Evolutionary conservation across 2,329 filamentous ascomycete species (phyloP), one percentile per base, ranked within the genome.

Genomic region (Leptographium lundbergii): DNA sequence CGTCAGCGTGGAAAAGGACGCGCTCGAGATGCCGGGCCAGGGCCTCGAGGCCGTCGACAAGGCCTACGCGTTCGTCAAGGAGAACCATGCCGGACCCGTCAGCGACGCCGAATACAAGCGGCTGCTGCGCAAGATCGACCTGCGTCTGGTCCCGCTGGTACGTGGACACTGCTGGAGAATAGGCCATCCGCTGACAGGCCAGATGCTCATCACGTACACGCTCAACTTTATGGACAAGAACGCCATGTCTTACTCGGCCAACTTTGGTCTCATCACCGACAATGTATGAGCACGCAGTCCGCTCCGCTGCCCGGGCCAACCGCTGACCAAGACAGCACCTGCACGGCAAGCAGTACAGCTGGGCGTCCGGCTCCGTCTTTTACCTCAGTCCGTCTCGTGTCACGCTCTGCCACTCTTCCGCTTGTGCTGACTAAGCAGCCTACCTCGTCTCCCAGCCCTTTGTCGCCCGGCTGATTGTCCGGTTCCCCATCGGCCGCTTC

Each of bases 401-500:
- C 42, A n/a, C n/a, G n/a, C n/a, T n/a, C n/a, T n/a, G n/a, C n/a
- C n/a, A n/a, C 42, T 45, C 19, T 7, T 42, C 39, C 19, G 14
- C 17, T 39, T 19, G 5, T 19, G 17, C 42, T 45, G 36, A 39
- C 36, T 39, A 39, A 39, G 36, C 36, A 56, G 51, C 51, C 34
- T 59, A 58, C 48, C 24, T 59, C n/a, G 54, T 61, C 13, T 59
- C 57, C 2, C 54, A 59, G 36, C 56, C 56, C 6, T 17, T 58
- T 19, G 56, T 56, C 24, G 66, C 66, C n/a, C 64, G 60, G 22
- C 59, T 71, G 0, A 63, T 72, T n/a, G 69, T 71, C 59, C 65
- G 63, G n/a, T 67, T 72, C 45, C 70, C 71, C 9, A 65, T 73
- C 17, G 71, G 69, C 24, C 72, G 70, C 54, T 65, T 68, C 27